A percentile compares a stretch with the other conserved stretches of the same genome.
Evolutionary conservation across 192 early-diverging fungal genomes (phyloP).

Genomic region (Glomus cerebriforme): DNA sequence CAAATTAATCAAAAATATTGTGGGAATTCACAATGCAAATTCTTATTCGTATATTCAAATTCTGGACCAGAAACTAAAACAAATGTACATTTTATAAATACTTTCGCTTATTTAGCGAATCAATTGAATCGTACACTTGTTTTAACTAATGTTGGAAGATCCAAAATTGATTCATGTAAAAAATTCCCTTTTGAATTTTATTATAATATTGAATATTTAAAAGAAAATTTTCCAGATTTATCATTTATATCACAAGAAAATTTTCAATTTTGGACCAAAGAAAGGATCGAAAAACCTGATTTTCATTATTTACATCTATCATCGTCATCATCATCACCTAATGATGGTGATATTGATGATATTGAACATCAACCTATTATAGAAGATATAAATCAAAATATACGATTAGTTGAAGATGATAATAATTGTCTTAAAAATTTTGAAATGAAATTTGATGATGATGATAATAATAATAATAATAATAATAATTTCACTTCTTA

Average conservation of each 20-base stretch:
- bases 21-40: neutral
- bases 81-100: constrained; percentile 38
- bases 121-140: constrained; percentile 41
- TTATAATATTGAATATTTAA: constrained; percentile 17
- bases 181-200: constrained; percentile 38
- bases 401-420: neutral
- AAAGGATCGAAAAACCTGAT: neutral
- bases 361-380: too few relatives aligned
- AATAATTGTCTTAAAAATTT: neutral
- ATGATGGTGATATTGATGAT: too few relatives aligned
- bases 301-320: neutral
- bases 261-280: constrained; percentile 7
- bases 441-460: neutral
- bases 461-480: too few relatives aligned
- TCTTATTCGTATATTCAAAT: neutral
- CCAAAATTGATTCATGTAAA: constrained; percentile 37
- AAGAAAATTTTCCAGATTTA: neutral
- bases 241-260: neutral
- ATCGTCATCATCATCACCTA: too few relatives aligned
- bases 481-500: neutral
- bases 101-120: constrained; percentile 33
- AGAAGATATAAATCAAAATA: neutral
- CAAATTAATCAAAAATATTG: constrained; percentile 1
- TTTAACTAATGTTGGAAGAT: constrained; percentile 38
- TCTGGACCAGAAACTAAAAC: constrained; percentile 39